Conservation (phyloP, 2,329 filamentous ascomycete species). For the Arthroderma uncinatum region DNA sequence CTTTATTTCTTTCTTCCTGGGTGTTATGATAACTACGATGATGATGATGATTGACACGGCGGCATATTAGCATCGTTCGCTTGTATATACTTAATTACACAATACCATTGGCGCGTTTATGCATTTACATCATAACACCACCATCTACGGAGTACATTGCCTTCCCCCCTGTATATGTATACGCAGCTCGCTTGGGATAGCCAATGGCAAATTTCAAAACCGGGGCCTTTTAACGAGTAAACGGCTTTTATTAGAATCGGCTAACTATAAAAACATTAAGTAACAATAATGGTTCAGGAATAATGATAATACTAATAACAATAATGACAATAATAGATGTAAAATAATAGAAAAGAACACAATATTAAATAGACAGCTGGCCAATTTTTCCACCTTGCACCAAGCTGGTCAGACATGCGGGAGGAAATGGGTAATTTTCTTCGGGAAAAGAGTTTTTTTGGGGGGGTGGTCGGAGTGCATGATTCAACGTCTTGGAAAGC, state of each 20-base stretch:
- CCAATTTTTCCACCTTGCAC: neutral
- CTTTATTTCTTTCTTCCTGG: neutral
- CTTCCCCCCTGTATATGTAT: too few relatives aligned
- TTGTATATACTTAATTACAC: neutral
- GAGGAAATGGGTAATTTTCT: neutral
- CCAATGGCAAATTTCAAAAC: too few relatives aligned
- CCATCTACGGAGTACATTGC: too few relatives aligned
- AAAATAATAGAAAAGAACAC: neutral
- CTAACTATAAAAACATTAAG: constrained; percentile 2
- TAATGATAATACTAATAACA: neutral
- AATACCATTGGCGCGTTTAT: neutral
- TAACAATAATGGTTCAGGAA: neutral
- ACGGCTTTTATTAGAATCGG: neutral
- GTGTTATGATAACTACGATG: neutral
- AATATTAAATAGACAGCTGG: neutral
- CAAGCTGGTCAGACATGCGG: neutral
- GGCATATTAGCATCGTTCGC: neutral
- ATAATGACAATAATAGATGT: neutral
- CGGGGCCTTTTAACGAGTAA: neutral
- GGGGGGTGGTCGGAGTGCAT: neutral
- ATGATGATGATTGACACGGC: neutral
- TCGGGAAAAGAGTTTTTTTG: neutral
- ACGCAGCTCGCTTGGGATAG: too few relatives aligned
- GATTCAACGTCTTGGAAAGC: neutral
- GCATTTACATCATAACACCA: too few relatives aligned